Conservation (phyloP, 2,329 filamentous ascomycete species). For the Dactylonectria estremocensis region DNA sequence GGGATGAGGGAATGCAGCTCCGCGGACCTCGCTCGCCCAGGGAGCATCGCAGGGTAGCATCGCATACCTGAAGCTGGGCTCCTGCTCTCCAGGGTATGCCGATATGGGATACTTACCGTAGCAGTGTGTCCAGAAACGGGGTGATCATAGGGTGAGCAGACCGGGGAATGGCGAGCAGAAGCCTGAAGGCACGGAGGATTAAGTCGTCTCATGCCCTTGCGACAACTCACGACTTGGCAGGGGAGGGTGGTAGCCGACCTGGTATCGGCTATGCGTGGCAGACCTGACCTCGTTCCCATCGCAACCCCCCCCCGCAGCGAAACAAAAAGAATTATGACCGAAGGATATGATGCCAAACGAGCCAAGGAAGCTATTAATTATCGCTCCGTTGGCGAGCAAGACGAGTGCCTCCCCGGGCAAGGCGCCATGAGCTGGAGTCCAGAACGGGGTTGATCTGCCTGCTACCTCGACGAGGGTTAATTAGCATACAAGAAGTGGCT, state of each 20-base stretch:
- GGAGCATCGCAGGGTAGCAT: neutral
- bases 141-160: no score
- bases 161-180: neutral
- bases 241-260: neutral
- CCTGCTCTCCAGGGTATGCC: no score
- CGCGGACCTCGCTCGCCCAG: neutral
- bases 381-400: neutral
- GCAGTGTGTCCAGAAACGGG: no score
- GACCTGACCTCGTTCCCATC: neutral
- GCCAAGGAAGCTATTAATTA: no score
- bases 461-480: neutral
- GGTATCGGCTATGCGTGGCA: no score
- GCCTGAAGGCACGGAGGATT: neutral
- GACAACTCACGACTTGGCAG: neutral
- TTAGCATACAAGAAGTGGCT: neutral
- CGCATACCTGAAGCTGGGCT: neutral
- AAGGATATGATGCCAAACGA: neutral
- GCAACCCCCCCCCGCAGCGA: neutral
- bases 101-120: no score
- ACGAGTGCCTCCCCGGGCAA: slow-evolving; percentile 5
- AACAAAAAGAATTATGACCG: neutral
- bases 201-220: neutral
- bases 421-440: neutral
- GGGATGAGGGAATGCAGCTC: neutral
- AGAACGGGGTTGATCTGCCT: neutral